Conservation (phyloP, 257 asterid genomes). For the Solanum virginianum region DNA sequence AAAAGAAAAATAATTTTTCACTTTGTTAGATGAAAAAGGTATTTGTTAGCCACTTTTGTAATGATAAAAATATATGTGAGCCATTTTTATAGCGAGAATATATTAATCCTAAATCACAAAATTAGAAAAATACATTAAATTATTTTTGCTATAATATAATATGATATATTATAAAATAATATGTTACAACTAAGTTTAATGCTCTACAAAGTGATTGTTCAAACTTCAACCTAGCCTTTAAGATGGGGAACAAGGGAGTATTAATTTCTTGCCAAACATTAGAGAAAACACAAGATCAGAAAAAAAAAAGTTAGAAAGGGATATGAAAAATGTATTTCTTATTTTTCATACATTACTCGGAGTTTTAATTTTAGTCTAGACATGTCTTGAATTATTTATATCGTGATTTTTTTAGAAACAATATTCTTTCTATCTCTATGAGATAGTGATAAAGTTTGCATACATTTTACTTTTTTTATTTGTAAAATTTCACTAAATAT, state of each 20-base stretch:
- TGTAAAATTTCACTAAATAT: too few relatives aligned
- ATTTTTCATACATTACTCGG: not conserved
- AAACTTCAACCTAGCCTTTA: not conserved
- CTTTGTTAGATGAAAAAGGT: too few relatives aligned
- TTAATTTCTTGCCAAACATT: not conserved
- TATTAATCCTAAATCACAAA: too few relatives aligned
- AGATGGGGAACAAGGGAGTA: not conserved
- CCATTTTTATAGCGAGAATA: too few relatives aligned
- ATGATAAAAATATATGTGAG: too few relatives aligned
- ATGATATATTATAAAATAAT: not conserved
- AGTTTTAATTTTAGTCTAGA: not conserved
- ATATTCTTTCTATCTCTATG: too few relatives aligned
- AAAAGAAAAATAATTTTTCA: too few relatives aligned
- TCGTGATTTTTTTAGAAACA: not conserved
- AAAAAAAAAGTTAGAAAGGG: not conserved
- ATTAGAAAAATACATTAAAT: too few relatives aligned
- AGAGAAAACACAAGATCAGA: not conserved
- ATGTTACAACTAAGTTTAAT: not conserved
- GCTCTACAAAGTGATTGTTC: not conserved
- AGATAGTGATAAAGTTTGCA: too few relatives aligned
- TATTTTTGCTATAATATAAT: too few relatives aligned
- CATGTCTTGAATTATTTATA: not conserved
- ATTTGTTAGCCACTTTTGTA: too few relatives aligned
- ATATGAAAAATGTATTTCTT: not conserved
- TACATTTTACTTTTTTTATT: accelerated